A percentile compares a stretch with the other conserved stretches of the same genome.
phyloP scores from a whole-genome alignment of 176 grass and related monocot species.

The Eragrostis curvula region DNA sequence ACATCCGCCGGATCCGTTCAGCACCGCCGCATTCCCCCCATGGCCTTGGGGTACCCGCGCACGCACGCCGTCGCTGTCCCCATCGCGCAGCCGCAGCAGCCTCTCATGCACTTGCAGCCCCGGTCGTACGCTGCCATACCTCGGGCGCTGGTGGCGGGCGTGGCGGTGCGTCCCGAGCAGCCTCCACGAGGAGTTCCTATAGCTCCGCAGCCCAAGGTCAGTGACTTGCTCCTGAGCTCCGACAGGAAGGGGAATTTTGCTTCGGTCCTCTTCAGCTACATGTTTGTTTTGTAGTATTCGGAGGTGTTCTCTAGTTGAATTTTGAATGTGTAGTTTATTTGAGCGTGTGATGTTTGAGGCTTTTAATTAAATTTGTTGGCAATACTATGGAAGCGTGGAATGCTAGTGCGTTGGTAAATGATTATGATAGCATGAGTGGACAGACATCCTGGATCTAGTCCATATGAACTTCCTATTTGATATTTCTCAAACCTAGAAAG shows the following conservation, averaged over 20 bases:
- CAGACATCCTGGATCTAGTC: constrained; percentile 2
- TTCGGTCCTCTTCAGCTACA: background rate
- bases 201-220: constrained; percentile 54
- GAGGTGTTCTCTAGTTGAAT: background rate
- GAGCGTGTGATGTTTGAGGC: background rate
- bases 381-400: background rate
- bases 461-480: background rate
- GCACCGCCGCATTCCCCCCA: constrained; percentile 26
- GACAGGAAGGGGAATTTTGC: constrained; percentile 1
- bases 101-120: constrained; percentile 31
- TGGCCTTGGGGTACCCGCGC: constrained; percentile 32
- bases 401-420: background rate
- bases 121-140: constrained; percentile 33
- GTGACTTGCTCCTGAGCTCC: background rate
- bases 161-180: constrained; percentile 28
- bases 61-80: constrained; percentile 51
- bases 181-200: constrained; percentile 50
- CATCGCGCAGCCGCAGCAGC: constrained; percentile 27
- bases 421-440: background rate
- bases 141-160: constrained; percentile 25
- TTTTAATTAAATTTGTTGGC: constrained; percentile 8
- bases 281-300: background rate
- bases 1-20: background rate
- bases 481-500: background rate
- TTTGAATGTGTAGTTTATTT: background rate